phyloP scores from a whole-genome alignment of 768 basidiomycete genomes.

The Cyathus striatus region DNA sequence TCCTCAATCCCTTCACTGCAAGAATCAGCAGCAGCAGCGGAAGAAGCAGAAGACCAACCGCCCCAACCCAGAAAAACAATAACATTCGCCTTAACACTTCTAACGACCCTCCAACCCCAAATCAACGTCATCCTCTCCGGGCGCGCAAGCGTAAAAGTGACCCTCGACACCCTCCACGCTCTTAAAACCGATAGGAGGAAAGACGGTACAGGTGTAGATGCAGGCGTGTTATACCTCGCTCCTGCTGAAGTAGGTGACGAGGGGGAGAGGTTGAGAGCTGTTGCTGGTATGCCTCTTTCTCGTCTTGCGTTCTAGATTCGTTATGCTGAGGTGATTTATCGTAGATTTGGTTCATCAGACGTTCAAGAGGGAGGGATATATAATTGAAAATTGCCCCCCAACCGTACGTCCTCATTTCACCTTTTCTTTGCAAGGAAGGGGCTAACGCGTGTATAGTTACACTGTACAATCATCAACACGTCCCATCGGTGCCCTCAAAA shows the following conservation, averaged over 20 bases:
- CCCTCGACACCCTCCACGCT: slow-evolving; percentile 45
- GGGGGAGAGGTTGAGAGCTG: slow-evolving; percentile 14
- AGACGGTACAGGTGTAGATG: slow-evolving; percentile 21
- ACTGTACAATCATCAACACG: slow-evolving; percentile 49
- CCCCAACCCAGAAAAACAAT: too few species aligned
- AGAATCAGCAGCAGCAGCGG: too few species aligned
- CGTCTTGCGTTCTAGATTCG: neutral
- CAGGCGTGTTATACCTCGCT: slow-evolving; percentile 55
- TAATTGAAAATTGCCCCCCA: slow-evolving; percentile 41
- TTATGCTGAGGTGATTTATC: neutral
- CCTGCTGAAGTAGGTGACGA: slow-evolving; percentile 31
- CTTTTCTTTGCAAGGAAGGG: neutral
- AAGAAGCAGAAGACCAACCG: too few species aligned
- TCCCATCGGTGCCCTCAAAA: slow-evolving; percentile 33
- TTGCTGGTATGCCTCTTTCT: slow-evolving; percentile 24
- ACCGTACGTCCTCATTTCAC: slow-evolving; percentile 36
- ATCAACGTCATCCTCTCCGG: slow-evolving; percentile 36
- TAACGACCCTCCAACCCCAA: slow-evolving; percentile 32
- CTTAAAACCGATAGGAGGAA: slow-evolving; percentile 24
- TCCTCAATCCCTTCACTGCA: too few species aligned
- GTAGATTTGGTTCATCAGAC: slow-evolving; percentile 25
- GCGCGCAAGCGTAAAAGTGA: slow-evolving; percentile 17
- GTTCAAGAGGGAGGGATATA: slow-evolving; percentile 34
- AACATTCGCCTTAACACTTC: slow-evolving; percentile 34
- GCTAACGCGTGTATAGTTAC: slow-evolving; percentile 23